Evolutionary conservation across 768 basidiomycete genomes (phyloP), one percentile per base, ranked within the genome.

Genomic region (Trametes cingulata): DNA sequence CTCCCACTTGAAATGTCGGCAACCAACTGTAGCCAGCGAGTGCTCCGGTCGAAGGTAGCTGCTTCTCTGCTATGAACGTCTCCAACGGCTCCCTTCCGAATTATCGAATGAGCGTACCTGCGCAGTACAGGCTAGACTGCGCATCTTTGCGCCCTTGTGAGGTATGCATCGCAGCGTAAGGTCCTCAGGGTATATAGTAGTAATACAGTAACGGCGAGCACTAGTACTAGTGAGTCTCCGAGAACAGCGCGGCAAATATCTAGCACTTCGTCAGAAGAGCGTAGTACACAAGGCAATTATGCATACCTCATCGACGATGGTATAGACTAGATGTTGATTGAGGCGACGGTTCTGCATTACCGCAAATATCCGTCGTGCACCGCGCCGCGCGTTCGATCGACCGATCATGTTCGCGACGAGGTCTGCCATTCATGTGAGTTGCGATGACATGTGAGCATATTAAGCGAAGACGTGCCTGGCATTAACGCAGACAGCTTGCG

Each of bases 351-450:
- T 97, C 74, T 99, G 97, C 42, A 98, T 71, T 1, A 96, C 93
- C 5, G 94, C 88, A 71, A 98, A 98, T 61, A 97, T 91, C 49
- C 94, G 82, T 40, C 94, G 82, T 9, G 96, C 95, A 15, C 95
- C 97, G 42, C 95, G 82, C 13, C 95, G 85, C 17, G 96, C 95
- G 70, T 99, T 98, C 3, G 91, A 88, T 29, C 95, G 83, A n/a
- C 97, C 97, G 65, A 98, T 98, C 90, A 98, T 94, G 67, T 97
- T 98, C 7, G 96, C 93, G 33, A 93, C 95, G 52, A 98, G 75
- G 69, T 98, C 96, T 56, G 20, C 14, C 9, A 3, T n/a, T n/a
- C 8, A 40, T 40, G 20, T 35, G 40, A 60, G 29, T 0, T 49
- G 20, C 25, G 14, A n/a, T 29, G 19, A 1, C 1, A 14, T 7